Base-by-base conservation (phyloP, 768 basidiomycete genomes). In the Lactifluus echinatus region DNA sequence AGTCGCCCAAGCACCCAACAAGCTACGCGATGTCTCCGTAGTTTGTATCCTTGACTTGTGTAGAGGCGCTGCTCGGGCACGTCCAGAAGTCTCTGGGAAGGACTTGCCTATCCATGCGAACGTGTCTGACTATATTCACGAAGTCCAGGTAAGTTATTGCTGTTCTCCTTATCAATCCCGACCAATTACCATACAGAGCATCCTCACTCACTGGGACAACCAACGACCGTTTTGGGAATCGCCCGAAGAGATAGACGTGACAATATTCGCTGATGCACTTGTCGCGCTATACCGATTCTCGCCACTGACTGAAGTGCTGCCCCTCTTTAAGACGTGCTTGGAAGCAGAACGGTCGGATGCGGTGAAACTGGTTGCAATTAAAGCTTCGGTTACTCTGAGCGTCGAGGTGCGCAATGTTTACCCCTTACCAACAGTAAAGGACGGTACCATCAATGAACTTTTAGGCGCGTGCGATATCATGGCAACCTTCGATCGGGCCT, bases 301-400 rank as follows among this genome's bases (percentile, higher is more conserved):
- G 21, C 78, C 85, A 0, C 72, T 76, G 42, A 79, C 82, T 43
- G 85, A 89, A 37, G 75, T 81, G 2, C 46, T 83, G 7, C 74
- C 75, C 0, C 65, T 91, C 6, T 88, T 93, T 66, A 65, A 72
- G 21, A 73, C 74, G 14, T 88, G 89, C 60, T 67, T 91, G 40
- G 82, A 86, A 54, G 81, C 89, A 8, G 87, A 90, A 63, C 79
- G 86, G 29, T 85, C 88, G 1, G 87, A 91, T 24, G 85, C 85
- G 1, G 81, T 89, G 63, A 93, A 93, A 73, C 80, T 85, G 11
- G 81, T 81, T 56, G 91, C 79, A 2, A 75, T 93, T 53, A 82
- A 85, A 60, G 88, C 91, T 2, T 83, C 79, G 63, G 69, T 88
- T 39, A 87, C 82, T 0, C 67, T 92, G 31, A 73, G 78, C 7